These are phyloP conservation scores for Stephania yunnanensis DNA, from an alignment of 164 flowering plant species.

Conservation along the genomic window DNA sequence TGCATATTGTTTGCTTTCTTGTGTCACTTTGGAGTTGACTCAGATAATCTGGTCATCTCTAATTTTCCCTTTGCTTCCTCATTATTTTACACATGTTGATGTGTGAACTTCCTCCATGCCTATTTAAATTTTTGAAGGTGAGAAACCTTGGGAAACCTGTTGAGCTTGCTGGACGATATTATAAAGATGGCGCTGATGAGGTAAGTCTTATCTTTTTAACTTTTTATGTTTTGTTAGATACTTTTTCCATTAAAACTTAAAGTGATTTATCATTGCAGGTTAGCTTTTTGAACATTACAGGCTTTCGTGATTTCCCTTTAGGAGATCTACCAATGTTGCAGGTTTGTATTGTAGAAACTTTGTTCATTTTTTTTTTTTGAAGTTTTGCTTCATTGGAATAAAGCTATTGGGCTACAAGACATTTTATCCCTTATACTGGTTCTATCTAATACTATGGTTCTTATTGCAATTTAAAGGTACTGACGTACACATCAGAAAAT, in stretches of 20 bases:
- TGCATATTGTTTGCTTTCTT: background rate
- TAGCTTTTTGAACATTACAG: slow-evolving; percentile 90
- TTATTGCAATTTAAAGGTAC: slow-evolving; percentile 39
- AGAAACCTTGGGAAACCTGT: slow-evolving; percentile 98
- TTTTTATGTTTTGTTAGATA: background rate
- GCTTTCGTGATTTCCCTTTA: slow-evolving; percentile 91
- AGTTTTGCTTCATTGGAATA: background rate
- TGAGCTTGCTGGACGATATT: slow-evolving; percentile 89
- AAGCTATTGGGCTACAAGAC: background rate
- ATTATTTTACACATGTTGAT: slow-evolving; percentile 4
- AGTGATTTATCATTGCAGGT: slow-evolving; percentile 47
- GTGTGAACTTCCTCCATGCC: slow-evolving; percentile 2
- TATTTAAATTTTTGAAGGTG: slow-evolving; percentile 43
- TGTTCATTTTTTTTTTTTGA: background rate
- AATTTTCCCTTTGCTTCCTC: background rate
- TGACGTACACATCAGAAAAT: slow-evolving; percentile 79
- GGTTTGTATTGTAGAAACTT: slow-evolving; percentile 37
- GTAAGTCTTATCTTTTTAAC: slow-evolving; percentile 26
- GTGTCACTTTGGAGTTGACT: background rate
- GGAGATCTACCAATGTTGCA: slow-evolving; percentile 98
- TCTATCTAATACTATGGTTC: background rate
- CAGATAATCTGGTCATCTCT: background rate
- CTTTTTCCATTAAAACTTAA: background rate
- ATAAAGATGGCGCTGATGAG: slow-evolving; percentile 98
- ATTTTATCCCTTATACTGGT: background rate